phyloP scores from a whole-genome alignment of 768 basidiomycete genomes.

The Lactifluus hygrophoroides region DNA sequence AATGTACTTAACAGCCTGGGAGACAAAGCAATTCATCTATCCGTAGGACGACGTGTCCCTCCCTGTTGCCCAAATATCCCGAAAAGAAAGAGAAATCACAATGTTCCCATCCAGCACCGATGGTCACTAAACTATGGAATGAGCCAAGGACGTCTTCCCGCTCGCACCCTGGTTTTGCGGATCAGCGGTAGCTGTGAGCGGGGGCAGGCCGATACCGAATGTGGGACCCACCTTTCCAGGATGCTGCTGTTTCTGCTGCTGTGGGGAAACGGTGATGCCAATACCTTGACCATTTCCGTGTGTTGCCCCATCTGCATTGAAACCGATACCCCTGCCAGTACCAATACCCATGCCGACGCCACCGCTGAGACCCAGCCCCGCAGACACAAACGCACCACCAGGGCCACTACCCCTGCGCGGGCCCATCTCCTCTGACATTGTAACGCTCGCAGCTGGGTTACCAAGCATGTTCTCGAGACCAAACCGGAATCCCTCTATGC shows the following conservation, averaged over 20 bases:
- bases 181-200: neutral
- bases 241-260: neutral
- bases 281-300: neutral
- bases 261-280: neutral
- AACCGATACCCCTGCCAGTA: neutral
- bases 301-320: neutral
- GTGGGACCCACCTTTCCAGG: neutral
- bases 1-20: neutral
- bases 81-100: neutral
- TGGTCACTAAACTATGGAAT: neutral
- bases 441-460: slow-evolving; percentile 24
- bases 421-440: neutral
- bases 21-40: neutral
- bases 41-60: neutral
- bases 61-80: neutral
- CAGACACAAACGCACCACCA: neutral
- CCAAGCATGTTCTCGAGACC: slow-evolving; percentile 43
- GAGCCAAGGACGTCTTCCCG: neutral
- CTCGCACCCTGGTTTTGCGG: neutral
- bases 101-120: neutral
- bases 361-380: neutral
- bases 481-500: slow-evolving; percentile 29
- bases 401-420: neutral
- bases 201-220: neutral
- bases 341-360: neutral